A percentile compares a stretch with the other conserved stretches of the same genome.
Evolutionary conservation across 768 basidiomycete species (phyloP).

Genomic region (Dentipellis fragilis): DNA sequence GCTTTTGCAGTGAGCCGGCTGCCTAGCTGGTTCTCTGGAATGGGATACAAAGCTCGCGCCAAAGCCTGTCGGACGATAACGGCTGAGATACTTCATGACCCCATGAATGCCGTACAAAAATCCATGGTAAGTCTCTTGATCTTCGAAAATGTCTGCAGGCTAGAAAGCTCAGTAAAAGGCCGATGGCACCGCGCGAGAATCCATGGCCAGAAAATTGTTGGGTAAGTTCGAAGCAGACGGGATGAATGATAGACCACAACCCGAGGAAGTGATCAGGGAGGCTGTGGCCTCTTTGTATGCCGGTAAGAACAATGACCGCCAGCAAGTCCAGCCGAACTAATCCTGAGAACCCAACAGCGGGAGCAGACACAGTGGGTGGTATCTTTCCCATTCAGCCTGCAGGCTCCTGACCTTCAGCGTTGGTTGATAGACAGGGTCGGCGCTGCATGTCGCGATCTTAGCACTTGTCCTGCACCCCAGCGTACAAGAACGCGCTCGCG

Average conservation of each 20-base stretch:
- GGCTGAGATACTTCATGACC: not conserved
- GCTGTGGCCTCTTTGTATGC: not conserved
- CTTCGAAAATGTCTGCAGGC: not conserved
- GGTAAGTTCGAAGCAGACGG: not conserved
- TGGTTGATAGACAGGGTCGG: too few species aligned
- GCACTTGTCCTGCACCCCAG: conserved; percentile 14
- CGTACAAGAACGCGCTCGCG: conserved; percentile 18
- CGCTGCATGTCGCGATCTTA: conserved; percentile 1
- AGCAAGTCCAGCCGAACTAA: too few species aligned
- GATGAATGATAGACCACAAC: not conserved
- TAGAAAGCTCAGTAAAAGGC: not conserved
- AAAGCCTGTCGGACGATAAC: not conserved
- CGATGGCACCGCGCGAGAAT: not conserved
- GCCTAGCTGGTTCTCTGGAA: not conserved
- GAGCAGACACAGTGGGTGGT: not conserved
- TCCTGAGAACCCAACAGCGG: not conserved
- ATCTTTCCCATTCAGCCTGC: too few species aligned
- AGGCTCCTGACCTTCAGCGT: too few species aligned
- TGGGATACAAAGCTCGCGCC: not conserved
- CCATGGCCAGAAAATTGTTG: not conserved
- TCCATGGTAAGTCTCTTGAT: not conserved
- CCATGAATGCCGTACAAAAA: not conserved
- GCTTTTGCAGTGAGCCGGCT: not conserved
- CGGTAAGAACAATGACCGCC: not conserved
- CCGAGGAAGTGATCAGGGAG: not conserved